Conservation (phyloP, 805 yeast genomes). For the Metschnikowia peoriensis region DNA sequence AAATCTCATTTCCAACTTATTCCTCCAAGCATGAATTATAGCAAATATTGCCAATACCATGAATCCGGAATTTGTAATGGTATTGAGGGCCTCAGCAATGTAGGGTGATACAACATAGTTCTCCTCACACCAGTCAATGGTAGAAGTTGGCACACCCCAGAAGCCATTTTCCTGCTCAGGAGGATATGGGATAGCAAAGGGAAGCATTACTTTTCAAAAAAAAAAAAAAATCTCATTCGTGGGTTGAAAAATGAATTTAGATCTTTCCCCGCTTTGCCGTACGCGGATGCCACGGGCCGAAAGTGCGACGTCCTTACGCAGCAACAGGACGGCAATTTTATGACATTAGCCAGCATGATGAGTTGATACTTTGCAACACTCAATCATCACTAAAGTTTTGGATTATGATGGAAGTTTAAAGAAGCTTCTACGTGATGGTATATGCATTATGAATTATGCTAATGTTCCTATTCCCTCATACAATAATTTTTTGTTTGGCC, state of each 20-base stretch:
- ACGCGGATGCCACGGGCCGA: constrained; percentile 1
- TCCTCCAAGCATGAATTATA: constrained; percentile 55
- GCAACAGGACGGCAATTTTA: neutral
- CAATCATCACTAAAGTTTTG: no score
- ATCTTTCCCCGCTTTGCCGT: neutral
- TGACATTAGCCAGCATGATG: neutral
- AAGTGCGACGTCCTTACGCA: neutral
- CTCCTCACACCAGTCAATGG: constrained; percentile 99
- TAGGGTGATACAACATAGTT: constrained; percentile 84
- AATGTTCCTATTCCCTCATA: neutral
- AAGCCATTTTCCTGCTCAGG: constrained; percentile 53
- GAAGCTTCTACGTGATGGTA: neutral
- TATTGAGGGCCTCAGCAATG: constrained; percentile 88
- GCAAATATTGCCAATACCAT: constrained; percentile 59
- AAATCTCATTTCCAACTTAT: constrained; percentile 69
- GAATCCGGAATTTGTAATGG: constrained; percentile 69
- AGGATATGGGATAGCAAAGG: constrained; percentile 56
- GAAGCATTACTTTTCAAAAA: constrained; percentile 30
- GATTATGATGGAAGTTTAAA: no score
- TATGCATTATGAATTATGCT: neutral
- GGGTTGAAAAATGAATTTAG: neutral
- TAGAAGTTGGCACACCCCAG: constrained; percentile 86
- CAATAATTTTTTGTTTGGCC: neutral
- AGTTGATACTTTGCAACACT: no score
- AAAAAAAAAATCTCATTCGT: neutral